Conservation (phyloP, 495 filamentous ascomycete species). For the Alectoria sarmentosa region DNA sequence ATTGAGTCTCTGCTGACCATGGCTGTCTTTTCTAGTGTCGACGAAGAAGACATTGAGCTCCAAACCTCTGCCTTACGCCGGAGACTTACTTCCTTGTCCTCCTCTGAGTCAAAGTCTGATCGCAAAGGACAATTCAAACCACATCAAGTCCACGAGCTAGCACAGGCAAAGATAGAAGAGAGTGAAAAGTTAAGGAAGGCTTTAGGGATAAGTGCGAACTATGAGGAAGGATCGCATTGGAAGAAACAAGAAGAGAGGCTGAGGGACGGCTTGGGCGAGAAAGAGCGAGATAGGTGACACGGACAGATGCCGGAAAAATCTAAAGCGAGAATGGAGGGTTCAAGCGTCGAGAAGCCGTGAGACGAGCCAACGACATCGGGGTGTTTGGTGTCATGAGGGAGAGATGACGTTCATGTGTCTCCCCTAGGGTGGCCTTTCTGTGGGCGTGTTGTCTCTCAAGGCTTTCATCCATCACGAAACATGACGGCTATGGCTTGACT, state of each 20-base stretch:
- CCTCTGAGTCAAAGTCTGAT: constrained; percentile 25
- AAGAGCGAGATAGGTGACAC: constrained; percentile 28
- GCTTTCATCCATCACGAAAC: not conserved
- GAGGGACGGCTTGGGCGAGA: constrained; percentile 46
- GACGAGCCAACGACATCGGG: not conserved
- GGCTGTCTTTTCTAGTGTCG: constrained; percentile 40
- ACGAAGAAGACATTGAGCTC: constrained; percentile 73
- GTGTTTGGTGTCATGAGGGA: not conserved
- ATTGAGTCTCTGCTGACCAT: not conserved
- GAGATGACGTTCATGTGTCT: not conserved
- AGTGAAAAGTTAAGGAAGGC: constrained; percentile 83
- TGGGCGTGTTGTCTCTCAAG: not conserved
- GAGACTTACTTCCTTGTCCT: constrained; percentile 49
- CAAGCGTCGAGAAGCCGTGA: not conserved
- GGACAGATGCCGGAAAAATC: not conserved
- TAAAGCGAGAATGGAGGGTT: not conserved
- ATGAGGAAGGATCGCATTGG: constrained; percentile 80
- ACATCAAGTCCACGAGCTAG: constrained; percentile 94
- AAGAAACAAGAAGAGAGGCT: constrained; percentile 63
- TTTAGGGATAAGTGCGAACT: constrained; percentile 79
- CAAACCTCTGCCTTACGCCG: constrained; percentile 56
- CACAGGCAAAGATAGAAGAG: constrained; percentile 93
- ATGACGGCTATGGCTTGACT: not conserved
- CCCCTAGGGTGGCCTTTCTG: too few relatives aligned
- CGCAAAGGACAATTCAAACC: constrained; percentile 57